Evolutionary conservation across 1,139 yeast species (phyloP), one percentile per base, ranked within the genome.

Genomic region (Yamadazyma blattariae): DNA sequence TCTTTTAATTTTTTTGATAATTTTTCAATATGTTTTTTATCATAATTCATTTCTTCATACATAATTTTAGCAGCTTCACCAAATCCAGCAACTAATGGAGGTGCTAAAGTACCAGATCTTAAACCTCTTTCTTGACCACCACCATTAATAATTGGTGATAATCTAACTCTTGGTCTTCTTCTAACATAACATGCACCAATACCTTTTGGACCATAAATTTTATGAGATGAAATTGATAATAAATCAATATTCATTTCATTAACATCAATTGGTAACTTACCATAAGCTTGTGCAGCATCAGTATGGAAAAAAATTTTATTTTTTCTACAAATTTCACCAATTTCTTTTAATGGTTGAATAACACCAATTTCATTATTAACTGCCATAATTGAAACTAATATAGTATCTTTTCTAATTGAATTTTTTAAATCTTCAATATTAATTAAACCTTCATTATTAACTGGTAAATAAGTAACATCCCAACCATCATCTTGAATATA

Each of bases 81-180:
- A 56, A 92, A 88, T 0, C 98, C 99, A 13, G 90, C 85, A 32
- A 92, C 87, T 52, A 90, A 74, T 21, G 98, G 96, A 14, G 98
- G 95, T 3, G 98, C 92, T 56, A 92, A 74, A 23, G 99, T 92
- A 44, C 99, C 99, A 7, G 96, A 86, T 64, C 99, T 78, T 52
- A 92, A 73, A 43, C 98, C 98, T 67, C 99, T 83, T 67, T 92
- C 99, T 68, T 92, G 99, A 36, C 99, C 99, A 62, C 99, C 99
- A 50, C 99, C 99, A 42, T 89, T 84, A 48, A 92, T 85, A 40
- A 92, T 71, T 24, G 99, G 97, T 47, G 90, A 97, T 47, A 92
- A 61, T 75, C 99, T 83, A 36, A 94, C 98, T 67, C 99, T 82
- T 47, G 99, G 99, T 64, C 98, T 81, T 74, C 99, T 85, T 65